Conservation (phyloP, 2,329 filamentous ascomycete genomes). For the Coleophoma crateriformis region DNA sequence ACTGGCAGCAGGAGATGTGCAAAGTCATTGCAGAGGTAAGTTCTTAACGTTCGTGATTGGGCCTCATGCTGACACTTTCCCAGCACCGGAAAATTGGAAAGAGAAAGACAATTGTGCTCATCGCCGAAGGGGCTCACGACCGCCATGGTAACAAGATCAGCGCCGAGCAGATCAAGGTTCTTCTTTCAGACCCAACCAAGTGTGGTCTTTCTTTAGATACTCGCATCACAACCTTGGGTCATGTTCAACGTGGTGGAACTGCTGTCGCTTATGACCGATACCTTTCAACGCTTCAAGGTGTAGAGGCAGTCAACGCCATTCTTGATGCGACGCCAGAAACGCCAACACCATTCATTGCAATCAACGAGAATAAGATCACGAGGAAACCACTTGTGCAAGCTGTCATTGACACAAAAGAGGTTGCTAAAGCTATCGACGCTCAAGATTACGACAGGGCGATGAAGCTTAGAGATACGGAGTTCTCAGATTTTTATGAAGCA, state of each 20-base stretch:
- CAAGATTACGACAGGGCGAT: slow-evolving; percentile 88
- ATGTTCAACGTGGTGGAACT: slow-evolving; percentile 92
- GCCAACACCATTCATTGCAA: slow-evolving; percentile 90
- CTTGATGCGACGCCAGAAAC: slow-evolving; percentile 84
- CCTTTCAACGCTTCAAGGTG: slow-evolving; percentile 86
- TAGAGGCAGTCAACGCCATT: slow-evolving; percentile 89
- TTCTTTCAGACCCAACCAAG: slow-evolving; percentile 71
- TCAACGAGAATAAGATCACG: slow-evolving; percentile 96
- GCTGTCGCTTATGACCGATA: slow-evolving; percentile 93
- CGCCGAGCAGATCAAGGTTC: slow-evolving; percentile 74
- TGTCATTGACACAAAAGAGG: slow-evolving; percentile 78
- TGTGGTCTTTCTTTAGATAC: slow-evolving; percentile 80
- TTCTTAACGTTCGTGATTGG: not conserved
- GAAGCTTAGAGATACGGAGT: slow-evolving; percentile 84
- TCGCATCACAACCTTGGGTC: slow-evolving; percentile 87
- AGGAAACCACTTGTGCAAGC: slow-evolving; percentile 85
- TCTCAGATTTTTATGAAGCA: slow-evolving; percentile 84
- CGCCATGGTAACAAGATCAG: slow-evolving; percentile 78
- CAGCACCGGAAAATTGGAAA: slow-evolving; percentile 86
- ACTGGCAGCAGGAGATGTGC: slow-evolving; percentile 89
- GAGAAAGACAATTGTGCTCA: slow-evolving; percentile 95
- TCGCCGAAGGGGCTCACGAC: slow-evolving; percentile 92
- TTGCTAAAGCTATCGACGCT: slow-evolving; percentile 73
- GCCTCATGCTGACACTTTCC: too few species aligned
- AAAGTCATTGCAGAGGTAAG: slow-evolving; percentile 65